These are phyloP conservation scores for Saprolegnia parasitica DNA, from an alignment of 352 stramenopile species.

Conservation along the genomic window DNA sequence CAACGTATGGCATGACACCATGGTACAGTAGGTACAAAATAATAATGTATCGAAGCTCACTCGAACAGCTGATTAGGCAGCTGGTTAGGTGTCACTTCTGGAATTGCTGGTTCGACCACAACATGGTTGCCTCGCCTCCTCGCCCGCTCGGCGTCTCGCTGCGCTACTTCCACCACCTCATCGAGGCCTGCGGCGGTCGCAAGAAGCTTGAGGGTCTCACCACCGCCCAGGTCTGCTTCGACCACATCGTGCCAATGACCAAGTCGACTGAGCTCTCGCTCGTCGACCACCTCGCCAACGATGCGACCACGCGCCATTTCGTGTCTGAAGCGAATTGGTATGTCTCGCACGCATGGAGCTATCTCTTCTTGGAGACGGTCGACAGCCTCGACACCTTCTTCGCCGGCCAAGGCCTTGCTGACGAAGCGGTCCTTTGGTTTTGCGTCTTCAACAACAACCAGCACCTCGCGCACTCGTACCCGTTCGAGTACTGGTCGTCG, in stretches of 20 bases:
- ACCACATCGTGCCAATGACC: conserved; percentile 9
- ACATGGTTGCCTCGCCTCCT: no score
- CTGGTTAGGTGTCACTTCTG: not conserved
- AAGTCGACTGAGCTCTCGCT: not conserved
- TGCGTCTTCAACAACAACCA: conserved; percentile 26
- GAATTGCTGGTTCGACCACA: no score
- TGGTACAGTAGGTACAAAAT: no score
- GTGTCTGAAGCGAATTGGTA: conserved; percentile 9
- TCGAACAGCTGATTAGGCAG: not conserved
- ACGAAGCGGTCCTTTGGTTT: conserved; percentile 15
- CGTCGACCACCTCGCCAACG: conserved; percentile 1
- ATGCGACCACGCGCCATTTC: not conserved
- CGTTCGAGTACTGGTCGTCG: conserved; percentile 13
- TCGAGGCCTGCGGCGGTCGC: conserved; percentile 12
- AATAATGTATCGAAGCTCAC: not conserved
- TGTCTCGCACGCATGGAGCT: conserved; percentile 14
- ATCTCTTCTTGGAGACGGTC: conserved; percentile 13
- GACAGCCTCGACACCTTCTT: conserved; percentile 16
- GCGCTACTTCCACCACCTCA: conserved; percentile 12
- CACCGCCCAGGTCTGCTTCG: conserved; percentile 15
- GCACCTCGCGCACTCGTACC: not conserved
- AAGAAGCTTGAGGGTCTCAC: not conserved
- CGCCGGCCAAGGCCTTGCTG: not conserved
- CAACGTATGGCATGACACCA: no score
- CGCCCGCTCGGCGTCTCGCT: conserved; percentile 9